These are phyloP conservation scores for Dovyalis caffra DNA, from an alignment of 345 rosid species.

Conservation along the genomic window DNA sequence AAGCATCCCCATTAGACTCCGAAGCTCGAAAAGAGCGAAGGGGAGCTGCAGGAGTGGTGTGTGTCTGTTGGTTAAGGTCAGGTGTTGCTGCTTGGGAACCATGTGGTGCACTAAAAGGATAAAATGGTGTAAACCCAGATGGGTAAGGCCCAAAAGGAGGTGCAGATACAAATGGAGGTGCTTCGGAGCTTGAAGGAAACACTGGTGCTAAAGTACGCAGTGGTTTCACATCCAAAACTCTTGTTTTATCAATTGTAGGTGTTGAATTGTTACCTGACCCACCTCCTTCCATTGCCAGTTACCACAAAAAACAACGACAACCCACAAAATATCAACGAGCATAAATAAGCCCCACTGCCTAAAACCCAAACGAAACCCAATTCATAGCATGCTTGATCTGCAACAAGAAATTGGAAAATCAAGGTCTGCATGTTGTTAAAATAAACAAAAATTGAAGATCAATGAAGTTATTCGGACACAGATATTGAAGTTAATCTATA, in stretches of 20 bases:
- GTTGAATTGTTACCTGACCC: conserved; percentile 31
- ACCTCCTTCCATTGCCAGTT: conserved; percentile 47
- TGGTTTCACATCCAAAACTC: conserved; percentile 77
- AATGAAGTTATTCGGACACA: not conserved
- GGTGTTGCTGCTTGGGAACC: conserved; percentile 30
- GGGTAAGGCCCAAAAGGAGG: conserved; percentile 63
- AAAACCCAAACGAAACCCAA: not conserved
- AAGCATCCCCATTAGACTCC: conserved; percentile 28
- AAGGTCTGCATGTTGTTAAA: not conserved
- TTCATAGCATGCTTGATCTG: not conserved
- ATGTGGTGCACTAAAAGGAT: conserved; percentile 46
- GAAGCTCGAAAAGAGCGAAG: conserved; percentile 49
- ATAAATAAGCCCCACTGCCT: not conserved
- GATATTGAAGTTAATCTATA: not conserved
- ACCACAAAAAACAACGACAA: not conserved
- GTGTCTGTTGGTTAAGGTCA: conserved; percentile 40
- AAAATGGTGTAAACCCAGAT: conserved; percentile 65
- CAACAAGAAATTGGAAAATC: not conserved
- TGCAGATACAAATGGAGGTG: conserved; percentile 45
- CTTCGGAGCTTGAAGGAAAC: conserved; percentile 45
- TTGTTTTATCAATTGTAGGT: conserved; percentile 47
- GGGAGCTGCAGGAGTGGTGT: conserved; percentile 43
- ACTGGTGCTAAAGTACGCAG: conserved; percentile 63
- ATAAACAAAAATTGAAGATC: not conserved
- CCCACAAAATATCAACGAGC: not conserved